phyloP scores from a whole-genome alignment of 345 rosid species.

The Schrenkiella parvula region DNA sequence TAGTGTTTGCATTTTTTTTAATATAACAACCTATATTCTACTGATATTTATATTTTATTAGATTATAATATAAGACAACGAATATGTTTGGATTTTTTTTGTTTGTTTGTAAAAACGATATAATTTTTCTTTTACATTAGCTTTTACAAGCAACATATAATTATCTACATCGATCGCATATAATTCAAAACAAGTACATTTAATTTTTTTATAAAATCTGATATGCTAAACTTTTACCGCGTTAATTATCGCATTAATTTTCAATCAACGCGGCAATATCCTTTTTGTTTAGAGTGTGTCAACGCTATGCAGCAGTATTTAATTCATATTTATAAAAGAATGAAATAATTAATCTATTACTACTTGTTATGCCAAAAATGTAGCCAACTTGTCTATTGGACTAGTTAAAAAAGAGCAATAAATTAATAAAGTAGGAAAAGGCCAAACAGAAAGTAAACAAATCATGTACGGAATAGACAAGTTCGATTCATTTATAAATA shows the following conservation, averaged over 20 bases:
- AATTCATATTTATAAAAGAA: neutral
- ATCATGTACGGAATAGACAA: neutral
- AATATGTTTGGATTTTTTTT: too few species aligned
- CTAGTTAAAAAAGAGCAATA: neutral
- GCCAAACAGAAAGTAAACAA: neutral
- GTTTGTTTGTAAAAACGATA: too few species aligned
- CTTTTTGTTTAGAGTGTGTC: neutral
- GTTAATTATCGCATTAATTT: neutral
- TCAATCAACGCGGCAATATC: neutral
- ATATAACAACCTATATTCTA: too few species aligned
- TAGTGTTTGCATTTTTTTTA: too few species aligned
- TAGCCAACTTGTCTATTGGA: slow-evolving; percentile 7
- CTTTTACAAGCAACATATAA: too few species aligned
- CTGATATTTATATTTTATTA: too few species aligned
- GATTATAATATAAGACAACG: too few species aligned
- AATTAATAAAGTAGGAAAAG: slow-evolving; percentile 2
- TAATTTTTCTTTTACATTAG: too few species aligned
- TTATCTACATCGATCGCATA: too few species aligned
- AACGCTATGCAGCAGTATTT: neutral
- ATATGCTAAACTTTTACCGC: neutral
- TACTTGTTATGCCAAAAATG: neutral
- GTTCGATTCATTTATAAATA: neutral
- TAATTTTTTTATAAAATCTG: neutral
- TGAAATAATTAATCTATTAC: neutral
- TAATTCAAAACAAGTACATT: neutral